Conservation (phyloP, 176 grass and related monocot genomes). For the Musa schizocarpa region DNA sequence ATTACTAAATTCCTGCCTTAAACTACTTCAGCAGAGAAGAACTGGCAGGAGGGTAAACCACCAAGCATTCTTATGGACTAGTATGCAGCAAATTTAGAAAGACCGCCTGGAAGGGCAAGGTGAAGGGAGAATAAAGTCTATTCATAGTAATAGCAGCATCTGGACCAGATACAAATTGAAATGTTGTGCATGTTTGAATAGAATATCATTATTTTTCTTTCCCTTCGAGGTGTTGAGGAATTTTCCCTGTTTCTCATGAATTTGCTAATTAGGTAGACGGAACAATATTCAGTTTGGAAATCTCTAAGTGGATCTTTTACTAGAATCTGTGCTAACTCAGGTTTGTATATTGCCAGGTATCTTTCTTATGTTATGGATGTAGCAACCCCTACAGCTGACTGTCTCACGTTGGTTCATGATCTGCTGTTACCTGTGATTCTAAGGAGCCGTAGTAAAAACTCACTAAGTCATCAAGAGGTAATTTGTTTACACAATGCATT, state of each 20-base stretch:
- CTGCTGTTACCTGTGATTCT: conserved; percentile 82
- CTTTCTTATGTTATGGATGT: conserved; percentile 99
- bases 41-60: no score
- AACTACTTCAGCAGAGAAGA: no score
- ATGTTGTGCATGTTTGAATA: no score
- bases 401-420: conserved; percentile 73
- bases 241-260: background rate
- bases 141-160: no score
- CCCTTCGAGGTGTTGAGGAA: background rate
- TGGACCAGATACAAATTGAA: no score
- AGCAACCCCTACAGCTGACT: conserved; percentile 88
- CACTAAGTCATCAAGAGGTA: conserved; percentile 96
- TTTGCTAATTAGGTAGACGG: background rate
- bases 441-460: conserved; percentile 52
- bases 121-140: no score
- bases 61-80: no score
- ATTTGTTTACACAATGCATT: conserved; percentile 3
- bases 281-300: background rate
- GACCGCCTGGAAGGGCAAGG: no score
- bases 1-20: no score
- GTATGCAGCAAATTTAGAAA: no score
- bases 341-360: conserved; percentile 44
- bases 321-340: background rate
- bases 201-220: background rate
- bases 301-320: background rate